phyloP scores from a whole-genome alignment of 106 monocot genomes.

The Agapanthus africanus region DNA sequence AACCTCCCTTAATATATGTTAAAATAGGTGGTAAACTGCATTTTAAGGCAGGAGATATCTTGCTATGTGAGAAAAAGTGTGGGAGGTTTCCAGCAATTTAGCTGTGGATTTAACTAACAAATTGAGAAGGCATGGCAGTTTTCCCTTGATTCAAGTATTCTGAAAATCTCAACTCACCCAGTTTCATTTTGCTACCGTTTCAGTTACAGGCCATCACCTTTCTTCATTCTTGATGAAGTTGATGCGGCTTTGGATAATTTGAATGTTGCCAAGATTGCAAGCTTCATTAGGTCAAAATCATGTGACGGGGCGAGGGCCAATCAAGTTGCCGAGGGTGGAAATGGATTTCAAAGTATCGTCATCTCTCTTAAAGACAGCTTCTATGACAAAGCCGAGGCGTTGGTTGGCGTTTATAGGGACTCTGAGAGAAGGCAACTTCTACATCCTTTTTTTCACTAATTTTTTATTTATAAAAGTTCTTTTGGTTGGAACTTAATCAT shows the following conservation, averaged over 20 bases:
- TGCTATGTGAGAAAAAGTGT: too few relatives aligned
- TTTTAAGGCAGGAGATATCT: too few relatives aligned
- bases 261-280: conserved; percentile 94
- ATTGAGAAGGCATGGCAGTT: background rate
- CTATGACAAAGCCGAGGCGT: conserved; percentile 96
- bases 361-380: conserved; percentile 96
- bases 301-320: conserved; percentile 32
- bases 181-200: conserved; percentile 10
- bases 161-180: background rate
- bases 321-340: conserved; percentile 43
- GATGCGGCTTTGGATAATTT: conserved; percentile 97
- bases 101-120: background rate
- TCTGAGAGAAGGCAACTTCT: conserved; percentile 56
- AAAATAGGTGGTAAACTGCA: too few relatives aligned
- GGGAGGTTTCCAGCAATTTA: too few relatives aligned
- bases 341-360: conserved; percentile 92
- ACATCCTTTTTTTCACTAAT: too few relatives aligned
- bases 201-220: conserved; percentile 94
- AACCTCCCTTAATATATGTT: too few relatives aligned
- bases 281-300: conserved; percentile 86
- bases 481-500: background rate
- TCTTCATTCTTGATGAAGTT: conserved; percentile 97
- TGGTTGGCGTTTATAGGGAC: conserved; percentile 95
- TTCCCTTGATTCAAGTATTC: too few relatives aligned
- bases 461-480: too few relatives aligned